Conservation (phyloP, 1,139 yeast genomes). For the Protomyces arabidopsidicola region DNA sequence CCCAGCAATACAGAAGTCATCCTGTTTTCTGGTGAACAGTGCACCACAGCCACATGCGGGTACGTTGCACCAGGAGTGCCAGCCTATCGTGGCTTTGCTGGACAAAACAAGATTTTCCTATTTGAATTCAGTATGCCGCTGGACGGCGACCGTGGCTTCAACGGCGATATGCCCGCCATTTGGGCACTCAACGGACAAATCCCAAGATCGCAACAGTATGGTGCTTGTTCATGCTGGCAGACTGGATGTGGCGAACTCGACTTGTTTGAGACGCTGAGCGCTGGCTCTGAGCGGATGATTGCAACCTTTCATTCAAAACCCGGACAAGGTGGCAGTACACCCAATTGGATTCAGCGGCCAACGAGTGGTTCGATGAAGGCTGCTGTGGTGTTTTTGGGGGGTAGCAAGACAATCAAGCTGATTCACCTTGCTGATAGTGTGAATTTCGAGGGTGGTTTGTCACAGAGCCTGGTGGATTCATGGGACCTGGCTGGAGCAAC, state of each 20-base stretch:
- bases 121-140: conserved; percentile 90
- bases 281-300: conserved; percentile 71
- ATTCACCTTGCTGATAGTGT: conserved; percentile 39
- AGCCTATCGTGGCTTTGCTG: conserved; percentile 81
- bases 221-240: conserved; percentile 75
- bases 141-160: conserved; percentile 48
- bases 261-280: conserved; percentile 70
- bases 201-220: conserved; percentile 90
- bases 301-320: conserved; percentile 85
- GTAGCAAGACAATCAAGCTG: conserved; percentile 51
- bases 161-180: conserved; percentile 89
- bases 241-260: conserved; percentile 97
- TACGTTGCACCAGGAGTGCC: conserved; percentile 80
- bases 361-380: conserved; percentile 72
- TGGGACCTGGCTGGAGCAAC: not conserved
- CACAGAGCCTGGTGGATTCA: not conserved
- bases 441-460: not conserved
- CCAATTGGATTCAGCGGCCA: conserved; percentile 85
- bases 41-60: conserved; percentile 70
- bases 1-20: conserved; percentile 70
- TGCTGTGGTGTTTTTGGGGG: conserved; percentile 73
- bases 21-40: conserved; percentile 65
- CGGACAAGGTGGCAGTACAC: conserved; percentile 75
- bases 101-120: conserved; percentile 69
- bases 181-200: conserved; percentile 93